phyloP scores from a whole-genome alignment of 805 yeast genomes.

The Lipomyces yamanashiensis region DNA sequence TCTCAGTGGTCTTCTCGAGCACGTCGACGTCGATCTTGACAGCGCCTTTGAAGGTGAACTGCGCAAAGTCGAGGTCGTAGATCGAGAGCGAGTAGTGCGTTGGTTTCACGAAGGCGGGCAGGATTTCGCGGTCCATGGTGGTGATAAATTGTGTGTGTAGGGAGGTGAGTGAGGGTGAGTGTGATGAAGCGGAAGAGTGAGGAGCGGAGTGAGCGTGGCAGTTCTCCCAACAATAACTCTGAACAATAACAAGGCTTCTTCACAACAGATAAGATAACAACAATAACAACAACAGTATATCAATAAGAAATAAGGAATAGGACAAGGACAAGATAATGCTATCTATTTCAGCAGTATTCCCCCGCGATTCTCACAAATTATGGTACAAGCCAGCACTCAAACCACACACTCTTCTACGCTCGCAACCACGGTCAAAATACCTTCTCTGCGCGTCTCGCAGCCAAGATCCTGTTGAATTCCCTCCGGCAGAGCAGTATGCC shows the following conservation, averaged over 20 bases:
- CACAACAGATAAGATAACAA: neutral
- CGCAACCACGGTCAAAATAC: constrained; percentile 14
- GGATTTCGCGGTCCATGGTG: constrained; percentile 36
- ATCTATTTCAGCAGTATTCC: constrained; percentile 20
- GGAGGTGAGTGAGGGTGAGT: constrained; percentile 1
- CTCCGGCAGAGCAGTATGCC: neutral
- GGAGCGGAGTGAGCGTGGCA: neutral
- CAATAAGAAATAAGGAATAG: neutral
- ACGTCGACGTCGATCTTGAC: constrained; percentile 38
- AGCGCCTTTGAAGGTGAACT: constrained; percentile 34
- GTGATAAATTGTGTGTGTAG: neutral
- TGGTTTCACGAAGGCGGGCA: constrained; percentile 35
- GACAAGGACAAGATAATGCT: constrained; percentile 15
- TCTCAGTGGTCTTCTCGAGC: constrained; percentile 30
- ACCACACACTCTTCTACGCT: constrained; percentile 18
- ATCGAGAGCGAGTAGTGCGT: constrained; percentile 36
- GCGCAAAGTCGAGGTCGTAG: constrained; percentile 31
- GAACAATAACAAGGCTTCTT: neutral
- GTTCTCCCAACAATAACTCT: constrained; percentile 1
- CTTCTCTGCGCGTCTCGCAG: constrained; percentile 20
- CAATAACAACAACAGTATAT: neutral
- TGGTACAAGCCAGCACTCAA: constrained; percentile 18
- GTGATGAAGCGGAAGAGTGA: neutral
- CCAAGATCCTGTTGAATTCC: neutral
- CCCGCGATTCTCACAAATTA: constrained; percentile 16